Percentiles rank a stretch among this genome's conserved stretches.
These are phyloP conservation scores for Toxicodendron radicans DNA, from an alignment of 345 rosid species.

Conservation along the genomic window DNA sequence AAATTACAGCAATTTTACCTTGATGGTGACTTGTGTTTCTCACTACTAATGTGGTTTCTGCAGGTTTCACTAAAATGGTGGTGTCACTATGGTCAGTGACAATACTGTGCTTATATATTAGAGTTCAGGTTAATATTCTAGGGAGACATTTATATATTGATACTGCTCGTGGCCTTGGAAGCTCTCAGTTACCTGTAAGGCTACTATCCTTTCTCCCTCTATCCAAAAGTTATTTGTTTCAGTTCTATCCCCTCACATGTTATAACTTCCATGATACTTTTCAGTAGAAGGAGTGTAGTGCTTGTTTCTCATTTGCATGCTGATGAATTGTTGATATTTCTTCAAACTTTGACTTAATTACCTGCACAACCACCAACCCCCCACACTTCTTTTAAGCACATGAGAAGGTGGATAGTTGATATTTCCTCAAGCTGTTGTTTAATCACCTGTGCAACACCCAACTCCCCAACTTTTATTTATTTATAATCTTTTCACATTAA, in stretches of 20 bases:
- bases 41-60: conserved; percentile 15
- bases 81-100: conserved; percentile 86
- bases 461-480: not conserved
- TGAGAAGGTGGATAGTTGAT: not conserved
- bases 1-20: not conserved
- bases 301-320: not conserved
- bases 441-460: not conserved
- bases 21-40: conserved; percentile 23
- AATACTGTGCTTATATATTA: conserved; percentile 78
- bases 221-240: not conserved
- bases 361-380: not conserved
- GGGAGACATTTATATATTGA: conserved; percentile 94
- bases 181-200: conserved; percentile 68
- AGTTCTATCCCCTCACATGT: not conserved
- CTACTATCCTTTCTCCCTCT: conserved; percentile 1
- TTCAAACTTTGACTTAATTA: not conserved
- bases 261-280: not conserved
- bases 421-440: not conserved
- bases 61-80: conserved; percentile 91
- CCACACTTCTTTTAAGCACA: not conserved
- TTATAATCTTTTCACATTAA: not conserved
- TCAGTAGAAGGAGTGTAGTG: not conserved
- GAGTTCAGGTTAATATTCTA: conserved; percentile 93
- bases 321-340: not conserved
- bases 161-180: conserved; percentile 74